Conservation (phyloP, 2,329 filamentous ascomycete genomes). For the Pochonia chlamydosporia region DNA sequence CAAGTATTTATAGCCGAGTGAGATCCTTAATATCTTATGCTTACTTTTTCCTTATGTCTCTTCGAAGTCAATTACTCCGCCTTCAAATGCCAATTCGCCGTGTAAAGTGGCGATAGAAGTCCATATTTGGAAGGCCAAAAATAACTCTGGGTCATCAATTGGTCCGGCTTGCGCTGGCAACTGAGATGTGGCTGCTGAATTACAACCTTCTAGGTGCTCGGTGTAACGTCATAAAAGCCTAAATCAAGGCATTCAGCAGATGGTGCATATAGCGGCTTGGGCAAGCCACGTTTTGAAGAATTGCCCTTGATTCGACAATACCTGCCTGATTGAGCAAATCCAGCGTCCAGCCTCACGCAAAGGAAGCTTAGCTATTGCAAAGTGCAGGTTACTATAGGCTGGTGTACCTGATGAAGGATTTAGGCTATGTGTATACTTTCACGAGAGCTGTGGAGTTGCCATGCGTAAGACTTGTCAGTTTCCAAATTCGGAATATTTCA, state of each 20-base stretch:
- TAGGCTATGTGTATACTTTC: too few species aligned
- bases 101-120: background rate
- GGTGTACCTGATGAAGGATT: too few species aligned
- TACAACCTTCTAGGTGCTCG: background rate
- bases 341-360: too few species aligned
- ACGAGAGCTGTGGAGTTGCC: too few species aligned
- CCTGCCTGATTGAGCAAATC: too few species aligned
- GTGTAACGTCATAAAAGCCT: background rate
- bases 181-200: background rate
- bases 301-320: too few species aligned
- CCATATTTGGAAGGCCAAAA: background rate
- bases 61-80: background rate
- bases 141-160: background rate
- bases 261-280: background rate
- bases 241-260: background rate
- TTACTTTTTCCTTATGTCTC: background rate
- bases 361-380: too few species aligned
- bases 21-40: background rate
- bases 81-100: background rate
- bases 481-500: too few species aligned
- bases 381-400: too few species aligned
- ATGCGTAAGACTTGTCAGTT: too few species aligned
- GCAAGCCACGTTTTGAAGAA: background rate
- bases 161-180: too few species aligned
- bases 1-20: background rate